Conservation (phyloP, 2,329 filamentous ascomycete genomes). For the Lasiodiplodia gonubiensis region DNA sequence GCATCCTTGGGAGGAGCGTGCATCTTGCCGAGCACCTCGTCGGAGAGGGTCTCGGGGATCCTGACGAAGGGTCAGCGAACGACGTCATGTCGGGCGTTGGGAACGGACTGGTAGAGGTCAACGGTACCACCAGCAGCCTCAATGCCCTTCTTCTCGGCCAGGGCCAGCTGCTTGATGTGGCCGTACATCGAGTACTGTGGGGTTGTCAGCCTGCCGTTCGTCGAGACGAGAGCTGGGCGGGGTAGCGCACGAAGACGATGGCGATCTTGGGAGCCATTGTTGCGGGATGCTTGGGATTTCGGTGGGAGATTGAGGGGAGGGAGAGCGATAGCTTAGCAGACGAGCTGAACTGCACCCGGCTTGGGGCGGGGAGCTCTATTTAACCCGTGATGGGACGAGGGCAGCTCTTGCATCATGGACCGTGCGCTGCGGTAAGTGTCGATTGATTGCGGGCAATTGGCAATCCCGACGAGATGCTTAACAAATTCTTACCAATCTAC, state of each 20-base stretch:
- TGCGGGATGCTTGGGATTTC: neutral
- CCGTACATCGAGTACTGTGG: slow-evolving; percentile 90
- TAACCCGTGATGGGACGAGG: slow-evolving; percentile 1
- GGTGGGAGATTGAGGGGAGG: neutral
- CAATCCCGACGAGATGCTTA: slow-evolving; percentile 26
- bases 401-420: slow-evolving; percentile 9
- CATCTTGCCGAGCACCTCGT: slow-evolving; percentile 89
- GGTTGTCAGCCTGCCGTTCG: slow-evolving; percentile 1
- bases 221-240: neutral
- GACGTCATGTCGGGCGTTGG: neutral
- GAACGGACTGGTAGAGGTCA: slow-evolving; percentile 78
- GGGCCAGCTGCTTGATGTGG: slow-evolving; percentile 82
- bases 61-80: slow-evolving; percentile 46
- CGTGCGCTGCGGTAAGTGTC: slow-evolving; percentile 9
- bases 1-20: slow-evolving; percentile 78
- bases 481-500: slow-evolving; percentile 30
- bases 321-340: neutral
- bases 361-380: slow-evolving; percentile 15
- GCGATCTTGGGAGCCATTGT: slow-evolving; percentile 88
- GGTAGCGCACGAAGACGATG: slow-evolving; percentile 79
- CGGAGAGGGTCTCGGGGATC: slow-evolving; percentile 81
- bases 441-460: slow-evolving; percentile 15
- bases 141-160: slow-evolving; percentile 90
- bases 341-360: neutral
- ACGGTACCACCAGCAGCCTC: slow-evolving; percentile 81